A percentile compares a stretch with the other conserved stretches of the same genome.
These are phyloP conservation scores for Schizochytrium sp. DNA, from an alignment of 108 stramenopile species.

Conservation along the genomic window DNA sequence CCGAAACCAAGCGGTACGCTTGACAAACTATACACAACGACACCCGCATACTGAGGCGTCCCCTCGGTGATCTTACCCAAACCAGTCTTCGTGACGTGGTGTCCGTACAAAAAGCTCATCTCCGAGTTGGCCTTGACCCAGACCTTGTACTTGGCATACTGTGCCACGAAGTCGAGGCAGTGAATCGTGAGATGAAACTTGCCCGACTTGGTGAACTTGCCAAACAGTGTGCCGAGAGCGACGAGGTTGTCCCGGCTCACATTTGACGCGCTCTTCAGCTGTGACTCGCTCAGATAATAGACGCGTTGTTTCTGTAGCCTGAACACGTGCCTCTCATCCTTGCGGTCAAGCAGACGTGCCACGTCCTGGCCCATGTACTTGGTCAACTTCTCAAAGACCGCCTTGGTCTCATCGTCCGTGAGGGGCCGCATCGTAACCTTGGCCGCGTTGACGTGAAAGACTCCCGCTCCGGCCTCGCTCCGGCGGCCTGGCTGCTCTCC, in stretches of 20 bases:
- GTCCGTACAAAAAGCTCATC: slow-evolving; percentile 97
- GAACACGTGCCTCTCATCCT: slow-evolving; percentile 64
- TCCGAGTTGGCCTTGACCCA: slow-evolving; percentile 97
- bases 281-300: slow-evolving; percentile 73
- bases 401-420: slow-evolving; percentile 93
- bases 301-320: slow-evolving; percentile 69
- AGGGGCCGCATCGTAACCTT: slow-evolving; percentile 76
- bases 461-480: too few relatives aligned
- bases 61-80: slow-evolving; percentile 89
- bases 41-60: slow-evolving; percentile 93
- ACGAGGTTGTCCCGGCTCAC: slow-evolving; percentile 72
- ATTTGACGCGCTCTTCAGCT: slow-evolving; percentile 39
- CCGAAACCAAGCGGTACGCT: slow-evolving; percentile 95
- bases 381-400: slow-evolving; percentile 86
- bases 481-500: too few relatives aligned
- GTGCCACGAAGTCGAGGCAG: slow-evolving; percentile 81
- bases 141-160: slow-evolving; percentile 93
- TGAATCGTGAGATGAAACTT: slow-evolving; percentile 93
- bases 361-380: slow-evolving; percentile 92
- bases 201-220: slow-evolving; percentile 93
- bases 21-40: slow-evolving; percentile 87
- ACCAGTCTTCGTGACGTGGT: slow-evolving; percentile 87
- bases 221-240: slow-evolving; percentile 85
- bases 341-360: slow-evolving; percentile 73
- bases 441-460: too few relatives aligned